phyloP scores from a whole-genome alignment of 331 rosid species.

The Phaseolus coccineus region DNA sequence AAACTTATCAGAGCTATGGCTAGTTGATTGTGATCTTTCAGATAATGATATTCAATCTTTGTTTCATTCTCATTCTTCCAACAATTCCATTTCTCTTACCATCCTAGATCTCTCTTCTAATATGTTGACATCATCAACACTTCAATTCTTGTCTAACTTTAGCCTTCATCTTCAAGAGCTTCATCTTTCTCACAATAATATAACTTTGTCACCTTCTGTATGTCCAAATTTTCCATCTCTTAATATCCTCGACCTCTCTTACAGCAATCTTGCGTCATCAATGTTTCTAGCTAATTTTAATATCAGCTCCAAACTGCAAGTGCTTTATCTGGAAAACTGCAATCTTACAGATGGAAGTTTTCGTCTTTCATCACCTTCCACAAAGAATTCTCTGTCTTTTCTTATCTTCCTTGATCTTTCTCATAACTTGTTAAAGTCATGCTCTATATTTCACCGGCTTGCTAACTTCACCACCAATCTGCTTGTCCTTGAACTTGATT shows the following conservation, averaged over 20 bases:
- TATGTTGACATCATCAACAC: no score
- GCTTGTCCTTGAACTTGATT: accelerated
- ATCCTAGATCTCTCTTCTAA: neutral
- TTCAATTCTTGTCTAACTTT: no score
- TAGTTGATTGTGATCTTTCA: neutral
- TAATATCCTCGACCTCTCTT: neutral
- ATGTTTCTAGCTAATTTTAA: no score
- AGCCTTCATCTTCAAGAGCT: neutral
- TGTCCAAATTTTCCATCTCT: neutral
- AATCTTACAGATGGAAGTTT: no score
- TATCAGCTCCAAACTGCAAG: neutral
- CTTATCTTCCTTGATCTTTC: neutral
- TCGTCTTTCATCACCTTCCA: neutral
- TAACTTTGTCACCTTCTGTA: neutral
- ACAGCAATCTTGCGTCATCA: neutral
- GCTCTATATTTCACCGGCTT: neutral
- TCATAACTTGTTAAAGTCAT: neutral
- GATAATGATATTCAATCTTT: neutral
- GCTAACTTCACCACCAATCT: neutral
- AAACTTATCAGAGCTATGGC: no score
- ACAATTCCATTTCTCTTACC: neutral
- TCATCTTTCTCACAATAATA: no score
- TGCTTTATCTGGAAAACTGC: neutral
- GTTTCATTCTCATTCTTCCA: neutral
- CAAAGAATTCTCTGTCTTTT: neutral